Conservation (phyloP, 2,329 filamentous ascomycete genomes). For the Talaromyces amestolkiae region DNA sequence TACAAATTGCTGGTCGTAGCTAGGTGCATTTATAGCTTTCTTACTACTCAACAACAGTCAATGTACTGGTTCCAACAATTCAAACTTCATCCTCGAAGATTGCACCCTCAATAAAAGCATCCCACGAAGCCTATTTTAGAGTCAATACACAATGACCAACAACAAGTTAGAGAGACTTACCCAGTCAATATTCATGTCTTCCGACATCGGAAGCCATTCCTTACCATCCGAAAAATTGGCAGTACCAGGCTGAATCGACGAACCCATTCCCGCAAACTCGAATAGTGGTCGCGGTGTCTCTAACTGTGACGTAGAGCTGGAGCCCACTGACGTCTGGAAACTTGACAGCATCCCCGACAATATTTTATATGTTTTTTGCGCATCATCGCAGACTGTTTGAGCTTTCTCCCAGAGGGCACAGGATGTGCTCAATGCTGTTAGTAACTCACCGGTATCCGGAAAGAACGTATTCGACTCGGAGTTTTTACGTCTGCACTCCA, state of each 20-base stretch:
- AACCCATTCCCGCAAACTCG: neutral
- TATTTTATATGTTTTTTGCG: slow-evolving; percentile 11
- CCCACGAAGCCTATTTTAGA: slow-evolving; percentile 14
- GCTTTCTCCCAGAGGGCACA: slow-evolving; percentile 14
- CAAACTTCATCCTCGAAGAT: slow-evolving; percentile 4
- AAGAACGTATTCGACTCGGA: neutral
- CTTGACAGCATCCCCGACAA: slow-evolving; percentile 13
- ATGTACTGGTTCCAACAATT: neutral
- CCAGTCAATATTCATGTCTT: slow-evolving; percentile 20
- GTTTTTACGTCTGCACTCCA: slow-evolving; percentile 15
- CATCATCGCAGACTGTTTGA: slow-evolving; percentile 9
- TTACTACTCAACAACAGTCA: neutral
- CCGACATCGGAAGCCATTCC: slow-evolving; percentile 14
- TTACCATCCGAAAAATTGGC: neutral
- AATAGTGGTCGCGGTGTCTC: neutral
- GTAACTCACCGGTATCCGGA: neutral
- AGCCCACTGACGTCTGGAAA: neutral
- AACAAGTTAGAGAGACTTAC: neutral
- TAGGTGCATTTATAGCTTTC: neutral
- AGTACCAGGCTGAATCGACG: neutral
- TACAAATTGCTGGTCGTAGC: neutral
- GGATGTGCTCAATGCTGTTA: slow-evolving; percentile 12
- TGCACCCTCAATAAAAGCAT: slow-evolving; percentile 16
- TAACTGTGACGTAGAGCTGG: neutral
- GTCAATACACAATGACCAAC: neutral